Conservation (phyloP, 768 basidiomycete genomes). For the Boletellus ananiceps region DNA sequence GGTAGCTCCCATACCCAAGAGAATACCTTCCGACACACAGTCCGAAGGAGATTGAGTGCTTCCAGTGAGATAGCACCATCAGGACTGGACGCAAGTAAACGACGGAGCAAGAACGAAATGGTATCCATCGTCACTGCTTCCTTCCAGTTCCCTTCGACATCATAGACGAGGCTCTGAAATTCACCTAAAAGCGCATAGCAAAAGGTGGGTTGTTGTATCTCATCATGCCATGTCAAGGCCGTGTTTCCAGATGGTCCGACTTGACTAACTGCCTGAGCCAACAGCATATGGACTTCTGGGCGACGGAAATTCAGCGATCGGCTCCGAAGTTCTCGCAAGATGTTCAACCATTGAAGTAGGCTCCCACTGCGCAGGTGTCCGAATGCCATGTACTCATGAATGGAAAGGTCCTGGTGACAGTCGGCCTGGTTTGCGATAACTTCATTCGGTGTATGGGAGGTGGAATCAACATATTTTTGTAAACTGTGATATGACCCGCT, state of each 20-base stretch:
- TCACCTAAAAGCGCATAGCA: slow-evolving; percentile 31
- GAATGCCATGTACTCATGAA: slow-evolving; percentile 45
- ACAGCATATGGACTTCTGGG: slow-evolving; percentile 38
- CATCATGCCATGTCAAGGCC: slow-evolving; percentile 36
- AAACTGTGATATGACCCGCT: slow-evolving; percentile 32
- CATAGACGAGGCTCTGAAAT: slow-evolving; percentile 29
- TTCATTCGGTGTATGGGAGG: slow-evolving; percentile 38
- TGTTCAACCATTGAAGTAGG: slow-evolving; percentile 47
- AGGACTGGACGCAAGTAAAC: slow-evolving; percentile 30
- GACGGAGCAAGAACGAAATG: slow-evolving; percentile 31
- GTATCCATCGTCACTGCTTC: slow-evolving; percentile 30
- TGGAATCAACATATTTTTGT: slow-evolving; percentile 33
- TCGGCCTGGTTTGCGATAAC: slow-evolving; percentile 39
- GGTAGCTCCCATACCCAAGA: slow-evolving; percentile 35
- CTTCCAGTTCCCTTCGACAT: slow-evolving; percentile 39
- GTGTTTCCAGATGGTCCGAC: slow-evolving; percentile 28
- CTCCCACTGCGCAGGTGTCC: slow-evolving; percentile 41
- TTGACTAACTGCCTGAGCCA: slow-evolving; percentile 43
- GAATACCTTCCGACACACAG: slow-evolving; percentile 28
- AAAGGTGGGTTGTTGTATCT: slow-evolving; percentile 32
- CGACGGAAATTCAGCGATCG: slow-evolving; percentile 35
- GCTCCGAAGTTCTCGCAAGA: slow-evolving; percentile 39
- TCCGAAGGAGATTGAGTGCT: slow-evolving; percentile 24
- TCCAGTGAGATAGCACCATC: slow-evolving; percentile 11
- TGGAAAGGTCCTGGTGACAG: slow-evolving; percentile 36